Percentiles rank a stretch among this genome's conserved stretches.
Conservation (phyloP, 192 early-diverging fungal genomes). For the Gamsiella multidivaricata region DNA sequence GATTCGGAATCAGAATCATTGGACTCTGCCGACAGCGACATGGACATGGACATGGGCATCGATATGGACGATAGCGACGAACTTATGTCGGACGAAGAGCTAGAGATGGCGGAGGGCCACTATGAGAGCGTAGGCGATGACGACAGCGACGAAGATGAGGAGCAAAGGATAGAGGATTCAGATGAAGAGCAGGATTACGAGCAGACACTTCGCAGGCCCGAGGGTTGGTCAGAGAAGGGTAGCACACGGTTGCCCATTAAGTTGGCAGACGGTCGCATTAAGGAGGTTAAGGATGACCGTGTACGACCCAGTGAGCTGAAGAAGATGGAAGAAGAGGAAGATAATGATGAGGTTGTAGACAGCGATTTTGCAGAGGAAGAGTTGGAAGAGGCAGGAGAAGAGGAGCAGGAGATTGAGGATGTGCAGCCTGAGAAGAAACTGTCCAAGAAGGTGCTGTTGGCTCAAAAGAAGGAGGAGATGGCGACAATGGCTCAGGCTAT, state of each 20-base stretch:
- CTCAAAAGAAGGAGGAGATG: constrained; percentile 80
- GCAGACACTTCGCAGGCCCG: constrained; percentile 61
- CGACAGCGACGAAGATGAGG: constrained; percentile 27
- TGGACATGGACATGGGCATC: constrained; percentile 60
- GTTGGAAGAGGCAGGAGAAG: constrained; percentile 44
- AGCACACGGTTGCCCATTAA: constrained; percentile 78
- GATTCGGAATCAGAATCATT: constrained; percentile 28
- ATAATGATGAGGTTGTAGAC: constrained; percentile 36
- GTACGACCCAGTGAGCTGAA: constrained; percentile 43
- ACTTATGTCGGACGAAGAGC: constrained; percentile 59
- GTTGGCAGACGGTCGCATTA: constrained; percentile 68
- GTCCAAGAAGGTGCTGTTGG: constrained; percentile 66
- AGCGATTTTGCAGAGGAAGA: constrained; percentile 28
- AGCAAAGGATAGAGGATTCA: constrained; percentile 35
- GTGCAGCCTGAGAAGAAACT: constrained; percentile 56
- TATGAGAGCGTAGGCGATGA: constrained; percentile 51
- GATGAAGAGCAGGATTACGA: constrained; percentile 79
- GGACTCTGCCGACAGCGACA: constrained; percentile 41
- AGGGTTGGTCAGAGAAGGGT: constrained; percentile 67
- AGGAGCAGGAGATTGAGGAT: constrained; percentile 20
- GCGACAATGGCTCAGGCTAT: constrained; percentile 82
- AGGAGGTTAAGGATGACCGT: constrained; percentile 56
- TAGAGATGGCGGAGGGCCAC: constrained; percentile 59
- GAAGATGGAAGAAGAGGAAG: constrained; percentile 18
- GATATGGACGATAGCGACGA: constrained; percentile 68